Base-by-base conservation (phyloP, 2,329 filamentous ascomycete genomes). In the Diplodia seriata region DNA sequence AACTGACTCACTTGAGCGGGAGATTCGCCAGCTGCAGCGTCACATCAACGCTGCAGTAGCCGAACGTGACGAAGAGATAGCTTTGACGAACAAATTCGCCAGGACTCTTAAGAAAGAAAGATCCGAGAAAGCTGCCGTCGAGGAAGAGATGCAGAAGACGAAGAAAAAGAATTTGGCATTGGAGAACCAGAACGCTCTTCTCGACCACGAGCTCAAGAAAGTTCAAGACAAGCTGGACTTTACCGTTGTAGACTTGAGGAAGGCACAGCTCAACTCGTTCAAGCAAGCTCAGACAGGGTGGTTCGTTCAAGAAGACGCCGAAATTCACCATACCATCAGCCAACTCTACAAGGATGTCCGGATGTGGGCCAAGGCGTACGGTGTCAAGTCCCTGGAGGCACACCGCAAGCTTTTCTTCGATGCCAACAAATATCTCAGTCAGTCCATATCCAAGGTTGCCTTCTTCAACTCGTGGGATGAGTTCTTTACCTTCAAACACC, bases 51-150 rank as follows among this genome's bases (percentile, higher is more conserved):
- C 36, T 12, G 36, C 12, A 9, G 12, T 38, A 9, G 12, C 9
- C 9, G 36, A 38, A 12, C 5, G 9, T 12, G 6, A 38, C 15
- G 9, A 8, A 49, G 3, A 49, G 14, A 23, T 12, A 2, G 0
- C 4, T 4, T 0, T 12, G 1, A 4, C 3, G 6, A 29, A 14
- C 7, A 2, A 14, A 0, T 1, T 23, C 4, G 0, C 26, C 2
- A 12, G 14, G 12, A 7, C 7, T 20, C 49, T 23, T 6, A 9
- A 12, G 8, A 15, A 26, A 12, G 20, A 26, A 26, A 14, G 0
- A 26, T 51, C 49, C 6, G 49, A 51, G 20, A 12, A 4, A 4
- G 20, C 7, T 7, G 2, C 9, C 20, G 20, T 3, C 20, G 12
- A 18, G 11, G 1, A 2, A 18, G 11, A 15, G 3, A 15, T 23